These are phyloP conservation scores for Excoecaria cochinchinensis DNA, from an alignment of 345 rosid genomes.

Conservation along the genomic window DNA sequence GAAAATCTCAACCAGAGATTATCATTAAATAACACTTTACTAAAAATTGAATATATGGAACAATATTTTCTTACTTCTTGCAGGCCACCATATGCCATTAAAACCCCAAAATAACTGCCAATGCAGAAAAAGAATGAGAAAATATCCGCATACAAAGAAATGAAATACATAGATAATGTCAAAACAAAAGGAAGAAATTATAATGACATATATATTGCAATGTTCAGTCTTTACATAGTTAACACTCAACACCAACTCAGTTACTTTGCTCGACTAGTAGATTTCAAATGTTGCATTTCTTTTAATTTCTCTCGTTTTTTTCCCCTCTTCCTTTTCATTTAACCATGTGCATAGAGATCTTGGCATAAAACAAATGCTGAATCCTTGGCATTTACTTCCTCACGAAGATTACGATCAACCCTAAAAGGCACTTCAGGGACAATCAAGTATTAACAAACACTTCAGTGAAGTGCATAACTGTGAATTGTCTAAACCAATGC, in stretches of 20 bases:
- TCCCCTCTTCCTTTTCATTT: neutral
- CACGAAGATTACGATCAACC: too few relatives aligned
- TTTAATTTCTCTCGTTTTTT: too few relatives aligned
- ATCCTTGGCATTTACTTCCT: too few relatives aligned
- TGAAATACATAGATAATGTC: neutral
- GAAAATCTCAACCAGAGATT: constrained; percentile 3
- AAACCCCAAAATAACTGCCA: constrained; percentile 82
- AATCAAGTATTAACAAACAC: too few relatives aligned
- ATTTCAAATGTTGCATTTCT: neutral
- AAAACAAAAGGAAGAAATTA: neutral
- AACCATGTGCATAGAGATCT: neutral
- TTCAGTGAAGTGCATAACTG: too few relatives aligned
- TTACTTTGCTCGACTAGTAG: neutral
- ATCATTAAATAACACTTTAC: constrained; percentile 4
- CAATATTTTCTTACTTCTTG: constrained; percentile 68
- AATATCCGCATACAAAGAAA: neutral
- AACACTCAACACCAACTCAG: neutral
- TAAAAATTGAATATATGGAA: constrained; percentile 17
- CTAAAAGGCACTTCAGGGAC: too few relatives aligned
- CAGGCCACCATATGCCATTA: constrained; percentile 83
- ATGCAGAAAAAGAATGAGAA: constrained; percentile 30
- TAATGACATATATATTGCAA: neutral
- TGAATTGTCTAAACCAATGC: too few relatives aligned
- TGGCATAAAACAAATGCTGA: neutral
- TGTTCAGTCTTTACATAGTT: neutral